Evolutionary conservation across 1,284 basidiomycete genomes (phyloP), one percentile per base, ranked within the genome.

Genomic region (Malassezia slooffiae): DNA sequence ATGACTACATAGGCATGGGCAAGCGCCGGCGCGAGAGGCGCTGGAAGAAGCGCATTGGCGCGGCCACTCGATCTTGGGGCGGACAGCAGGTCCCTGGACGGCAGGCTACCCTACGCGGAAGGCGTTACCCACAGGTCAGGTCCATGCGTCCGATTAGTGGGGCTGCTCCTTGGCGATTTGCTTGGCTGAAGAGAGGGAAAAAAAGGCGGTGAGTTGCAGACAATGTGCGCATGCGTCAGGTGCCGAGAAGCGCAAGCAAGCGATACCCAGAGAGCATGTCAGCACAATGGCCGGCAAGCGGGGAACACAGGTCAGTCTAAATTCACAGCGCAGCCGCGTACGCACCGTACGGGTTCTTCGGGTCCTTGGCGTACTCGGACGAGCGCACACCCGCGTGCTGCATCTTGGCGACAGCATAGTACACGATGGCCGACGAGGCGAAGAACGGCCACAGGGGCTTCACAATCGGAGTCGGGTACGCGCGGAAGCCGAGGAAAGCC

Each of bases 391-490:
- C 50, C 9, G 52, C 40, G 23, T 50, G 49, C 54, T 67, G 65
- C 7, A 67, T 43, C 46, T 54, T 56, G 59, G 57, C 57, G 47
- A 66, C 54, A 23, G 51, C 57, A 47, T 52, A 52, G 50, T 60
- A 67, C 19, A 63, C 60, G 17, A 67, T 53, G 38, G 46, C 62
- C 27, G 57, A 52, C 23, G 61, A 60, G 40, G 54, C 47, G 33
- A 67, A 46, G 61, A 67, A 67, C 5, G 65, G 65, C 57, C 57
- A 59, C 47, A 66, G 48, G 35, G 65, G 65, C 55, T 60, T 61
- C 42, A 59, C 28, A 45, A 67, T 52, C 5, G 65, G 65, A 15
- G 65, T 67, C 15, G 65, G 61, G 54, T 67, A 67, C 39, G 60
- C 58, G 45, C 59, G 58, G 55, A 61, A 58, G 43, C 62, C 60